Conservation (phyloP, 768 basidiomycete genomes). For the Exsudoporus frostii region DNA sequence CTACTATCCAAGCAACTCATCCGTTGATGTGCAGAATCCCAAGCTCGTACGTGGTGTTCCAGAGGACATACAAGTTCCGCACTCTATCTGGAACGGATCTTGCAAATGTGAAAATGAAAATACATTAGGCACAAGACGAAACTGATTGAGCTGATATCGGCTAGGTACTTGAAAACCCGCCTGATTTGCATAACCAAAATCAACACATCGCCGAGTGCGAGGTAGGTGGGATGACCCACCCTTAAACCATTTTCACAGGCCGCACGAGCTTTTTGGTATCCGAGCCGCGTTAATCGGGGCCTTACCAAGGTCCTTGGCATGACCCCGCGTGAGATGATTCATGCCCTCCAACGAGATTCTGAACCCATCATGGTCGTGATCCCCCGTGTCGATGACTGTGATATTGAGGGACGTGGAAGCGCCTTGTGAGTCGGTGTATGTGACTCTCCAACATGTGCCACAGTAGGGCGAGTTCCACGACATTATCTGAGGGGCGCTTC, state of each 20-base stretch:
- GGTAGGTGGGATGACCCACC: not conserved
- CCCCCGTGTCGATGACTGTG: conserved; percentile 50
- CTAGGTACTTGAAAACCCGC: not conserved
- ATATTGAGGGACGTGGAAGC: conserved; percentile 41
- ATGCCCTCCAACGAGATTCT: conserved; percentile 35
- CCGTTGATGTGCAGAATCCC: not conserved
- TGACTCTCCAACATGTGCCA: conserved; percentile 59
- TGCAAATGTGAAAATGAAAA: not conserved
- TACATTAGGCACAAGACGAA: not conserved
- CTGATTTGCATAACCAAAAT: not conserved
- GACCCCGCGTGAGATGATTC: conserved; percentile 33
- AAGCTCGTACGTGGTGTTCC: not conserved
- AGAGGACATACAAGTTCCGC: not conserved
- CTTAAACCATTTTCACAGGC: conserved; percentile 1
- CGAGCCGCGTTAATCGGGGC: conserved; percentile 21
- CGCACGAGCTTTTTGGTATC: conserved; percentile 12
- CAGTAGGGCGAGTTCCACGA: conserved; percentile 53
- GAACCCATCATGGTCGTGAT: conserved; percentile 29
- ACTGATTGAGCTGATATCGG: not conserved
- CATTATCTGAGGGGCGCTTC: conserved; percentile 48
- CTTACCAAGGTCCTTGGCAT: conserved; percentile 27
- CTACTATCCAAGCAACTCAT: not conserved
- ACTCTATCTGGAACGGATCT: not conserved
- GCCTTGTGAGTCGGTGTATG: conserved; percentile 36
- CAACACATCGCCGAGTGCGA: not conserved